These are phyloP conservation scores for Phytophthora pseudosyringae DNA, from an alignment of 352 stramenopile species.

Conservation along the genomic window DNA sequence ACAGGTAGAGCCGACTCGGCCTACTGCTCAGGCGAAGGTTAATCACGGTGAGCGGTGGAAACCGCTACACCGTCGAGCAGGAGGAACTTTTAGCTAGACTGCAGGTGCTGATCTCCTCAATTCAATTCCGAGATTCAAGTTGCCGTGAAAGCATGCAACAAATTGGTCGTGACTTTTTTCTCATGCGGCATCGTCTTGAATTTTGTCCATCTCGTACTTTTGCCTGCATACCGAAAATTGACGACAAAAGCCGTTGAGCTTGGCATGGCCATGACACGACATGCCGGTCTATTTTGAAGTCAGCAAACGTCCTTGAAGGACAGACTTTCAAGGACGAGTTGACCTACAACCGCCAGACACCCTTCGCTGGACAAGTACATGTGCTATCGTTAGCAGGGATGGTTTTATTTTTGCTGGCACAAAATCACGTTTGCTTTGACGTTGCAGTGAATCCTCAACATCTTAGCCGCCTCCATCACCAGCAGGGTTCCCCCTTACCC, in stretches of 20 bases:
- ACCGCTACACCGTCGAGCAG: slow-evolving; percentile 31
- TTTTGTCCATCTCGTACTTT: too few species aligned
- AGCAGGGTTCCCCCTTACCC: too few species aligned
- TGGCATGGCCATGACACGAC: too few species aligned
- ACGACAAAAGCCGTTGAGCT: too few species aligned
- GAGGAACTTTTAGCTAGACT: slow-evolving; percentile 8
- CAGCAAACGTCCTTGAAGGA: not conserved
- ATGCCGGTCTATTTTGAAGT: too few species aligned
- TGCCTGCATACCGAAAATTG: too few species aligned
- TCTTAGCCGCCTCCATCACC: not conserved
- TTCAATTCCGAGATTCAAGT: not conserved
- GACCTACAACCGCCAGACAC: too few species aligned
- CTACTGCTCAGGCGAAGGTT: not conserved
- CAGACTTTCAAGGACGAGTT: not conserved
- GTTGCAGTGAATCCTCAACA: not conserved
- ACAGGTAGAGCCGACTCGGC: slow-evolving; percentile 2
- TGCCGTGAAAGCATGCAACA: not conserved
- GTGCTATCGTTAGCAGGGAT: too few species aligned
- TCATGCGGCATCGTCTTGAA: too few species aligned
- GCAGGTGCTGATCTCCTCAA: not conserved
- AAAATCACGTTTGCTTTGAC: too few species aligned
- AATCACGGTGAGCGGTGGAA: slow-evolving; percentile 27
- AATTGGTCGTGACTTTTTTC: not conserved
- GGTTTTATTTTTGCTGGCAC: too few species aligned
- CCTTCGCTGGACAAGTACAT: too few species aligned